Percentiles rank a stretch among this genome's conserved stretches.
Conservation (phyloP, 2,329 filamentous ascomycete species). For the Hypoxylon sp. region DNA sequence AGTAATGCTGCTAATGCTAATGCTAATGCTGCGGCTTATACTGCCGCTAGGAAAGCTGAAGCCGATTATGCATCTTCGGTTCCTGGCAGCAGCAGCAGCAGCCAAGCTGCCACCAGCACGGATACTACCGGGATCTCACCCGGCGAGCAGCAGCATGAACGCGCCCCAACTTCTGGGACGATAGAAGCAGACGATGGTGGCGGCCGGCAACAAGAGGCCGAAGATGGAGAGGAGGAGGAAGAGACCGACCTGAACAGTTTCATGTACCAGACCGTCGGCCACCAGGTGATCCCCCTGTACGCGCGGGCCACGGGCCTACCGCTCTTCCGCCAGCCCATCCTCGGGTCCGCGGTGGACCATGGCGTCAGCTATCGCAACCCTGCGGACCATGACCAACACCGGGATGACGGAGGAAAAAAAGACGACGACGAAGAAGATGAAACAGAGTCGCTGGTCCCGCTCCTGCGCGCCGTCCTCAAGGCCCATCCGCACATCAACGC, state of each 20-base stretch:
- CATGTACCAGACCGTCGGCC: constrained; percentile 99
- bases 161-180: constrained; percentile 19
- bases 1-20: too few relatives aligned
- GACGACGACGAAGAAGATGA: constrained; percentile 73
- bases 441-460: constrained; percentile 84
- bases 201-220: constrained; percentile 42
- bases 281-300: constrained; percentile 87
- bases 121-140: constrained; percentile 28
- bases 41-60: constrained; percentile 18
- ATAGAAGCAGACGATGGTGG: constrained; percentile 41
- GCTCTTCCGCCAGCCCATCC: constrained; percentile 83
- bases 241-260: constrained; percentile 88
- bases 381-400: constrained; percentile 23
- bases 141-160: constrained; percentile 26
- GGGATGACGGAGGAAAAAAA: constrained; percentile 32
- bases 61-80: constrained; percentile 1
- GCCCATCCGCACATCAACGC: constrained; percentile 86
- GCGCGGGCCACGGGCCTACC: constrained; percentile 81
- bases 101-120: constrained; percentile 15
- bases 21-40: constrained; percentile 3
- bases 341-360: constrained; percentile 76
- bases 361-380: constrained; percentile 73
- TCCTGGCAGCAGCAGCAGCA: constrained; percentile 6
- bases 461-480: constrained; percentile 74
- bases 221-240: constrained; percentile 52